These are phyloP conservation scores for Aspergillus pseudonomiae DNA, from an alignment of 2,329 filamentous ascomycete species.

Conservation along the genomic window DNA sequence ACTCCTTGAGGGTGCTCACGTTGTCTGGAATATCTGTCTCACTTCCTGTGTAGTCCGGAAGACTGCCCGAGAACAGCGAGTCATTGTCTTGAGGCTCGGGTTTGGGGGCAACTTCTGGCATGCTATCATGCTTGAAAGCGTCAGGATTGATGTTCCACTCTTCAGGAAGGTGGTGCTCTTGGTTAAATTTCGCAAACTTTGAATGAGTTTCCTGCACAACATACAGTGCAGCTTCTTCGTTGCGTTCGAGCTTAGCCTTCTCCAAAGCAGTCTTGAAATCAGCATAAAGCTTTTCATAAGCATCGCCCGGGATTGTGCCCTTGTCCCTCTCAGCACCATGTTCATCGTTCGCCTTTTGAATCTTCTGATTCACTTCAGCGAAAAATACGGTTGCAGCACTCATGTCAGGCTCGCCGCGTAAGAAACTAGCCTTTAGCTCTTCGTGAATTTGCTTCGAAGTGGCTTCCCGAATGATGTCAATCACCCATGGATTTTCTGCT, in stretches of 20 bases:
- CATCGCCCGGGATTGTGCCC: neutral
- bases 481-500: neutral
- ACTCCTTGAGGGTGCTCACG: neutral
- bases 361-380: neutral
- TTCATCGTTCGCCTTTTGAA: neutral
- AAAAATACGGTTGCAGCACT: slow-evolving; percentile 1
- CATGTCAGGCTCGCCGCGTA: neutral
- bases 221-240: neutral
- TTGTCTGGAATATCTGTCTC: neutral
- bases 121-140: neutral
- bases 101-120: neutral
- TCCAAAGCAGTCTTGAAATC: neutral
- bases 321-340: neutral
- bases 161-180: neutral
- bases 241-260: neutral
- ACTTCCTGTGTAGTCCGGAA: neutral
- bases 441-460: slow-evolving; percentile 1
- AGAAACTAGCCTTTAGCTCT: slow-evolving; percentile 1
- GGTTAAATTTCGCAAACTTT: neutral
- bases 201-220: neutral
- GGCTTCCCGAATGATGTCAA: slow-evolving; percentile 3
- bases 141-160: neutral
- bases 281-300: neutral
- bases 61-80: too few species aligned
- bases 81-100: neutral